Evolutionary conservation across 2,329 filamentous ascomycete genomes (phyloP).

Genomic region (Colletotrichum caudatum): DNA sequence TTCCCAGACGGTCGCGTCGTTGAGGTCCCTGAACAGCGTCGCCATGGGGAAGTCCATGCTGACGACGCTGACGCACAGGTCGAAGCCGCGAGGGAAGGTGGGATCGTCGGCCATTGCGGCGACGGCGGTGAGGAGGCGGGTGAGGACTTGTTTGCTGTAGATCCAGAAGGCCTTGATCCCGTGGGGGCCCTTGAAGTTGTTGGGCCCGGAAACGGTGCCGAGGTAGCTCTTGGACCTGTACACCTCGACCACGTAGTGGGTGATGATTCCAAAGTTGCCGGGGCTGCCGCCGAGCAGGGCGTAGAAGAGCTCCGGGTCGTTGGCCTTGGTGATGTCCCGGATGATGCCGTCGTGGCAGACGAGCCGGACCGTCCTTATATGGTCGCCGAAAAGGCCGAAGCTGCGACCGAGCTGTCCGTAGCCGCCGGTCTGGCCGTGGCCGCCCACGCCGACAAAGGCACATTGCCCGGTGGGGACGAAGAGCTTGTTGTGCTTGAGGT

Average conservation of each 20-base stretch:
- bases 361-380: conserved; percentile 61
- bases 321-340: conserved; percentile 58
- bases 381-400: conserved; percentile 67
- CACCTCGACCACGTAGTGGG: conserved; percentile 63
- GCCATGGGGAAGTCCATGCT: conserved; percentile 55
- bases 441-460: conserved; percentile 58
- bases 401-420: conserved; percentile 61
- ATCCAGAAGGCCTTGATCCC: conserved; percentile 58
- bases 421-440: conserved; percentile 61
- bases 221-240: conserved; percentile 45
- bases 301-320: conserved; percentile 70
- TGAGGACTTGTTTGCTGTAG: conserved; percentile 55
- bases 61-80: conserved; percentile 60
- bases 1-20: conserved; percentile 43
- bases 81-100: conserved; percentile 59
- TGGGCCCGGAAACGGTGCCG: conserved; percentile 19
- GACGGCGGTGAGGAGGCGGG: conserved; percentile 53
- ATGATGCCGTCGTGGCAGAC: conserved; percentile 60
- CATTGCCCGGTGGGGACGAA: conserved; percentile 63
- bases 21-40: conserved; percentile 52
- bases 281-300: conserved; percentile 69
- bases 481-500: conserved; percentile 53
- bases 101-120: conserved; percentile 59
- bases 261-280: conserved; percentile 68
- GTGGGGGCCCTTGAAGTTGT: conserved; percentile 50